Percentiles rank a stretch among this genome's conserved stretches.
Conservation (phyloP, 1,284 basidiomycete genomes). For the Malassezia dermatis region DNA sequence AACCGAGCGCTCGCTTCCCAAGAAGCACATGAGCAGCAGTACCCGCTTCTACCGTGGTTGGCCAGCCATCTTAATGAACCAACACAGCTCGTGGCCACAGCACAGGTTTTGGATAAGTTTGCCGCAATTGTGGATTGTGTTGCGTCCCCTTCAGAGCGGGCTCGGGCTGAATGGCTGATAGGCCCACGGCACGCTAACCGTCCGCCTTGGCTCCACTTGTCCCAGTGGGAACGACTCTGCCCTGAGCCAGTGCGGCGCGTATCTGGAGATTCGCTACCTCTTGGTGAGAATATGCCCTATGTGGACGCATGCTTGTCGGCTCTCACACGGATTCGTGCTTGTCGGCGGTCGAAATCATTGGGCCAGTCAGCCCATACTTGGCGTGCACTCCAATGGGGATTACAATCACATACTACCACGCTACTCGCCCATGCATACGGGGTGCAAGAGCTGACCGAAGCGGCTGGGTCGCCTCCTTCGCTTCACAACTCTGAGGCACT, state of each 20-base stretch:
- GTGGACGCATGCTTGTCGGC: neutral
- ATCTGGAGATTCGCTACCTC: neutral
- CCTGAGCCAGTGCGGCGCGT: neutral
- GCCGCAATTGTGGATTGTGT: constrained; percentile 4
- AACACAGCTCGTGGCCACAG: constrained; percentile 7
- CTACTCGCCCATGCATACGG: constrained; percentile 11
- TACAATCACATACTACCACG: constrained; percentile 1
- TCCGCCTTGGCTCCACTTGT: neutral
- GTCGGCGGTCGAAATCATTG: constrained; percentile 6
- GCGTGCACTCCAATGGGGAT: constrained; percentile 12
- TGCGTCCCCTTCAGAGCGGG: constrained; percentile 2
- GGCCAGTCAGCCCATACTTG: constrained; percentile 16
- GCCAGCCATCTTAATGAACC: neutral
- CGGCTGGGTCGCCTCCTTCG: neutral
- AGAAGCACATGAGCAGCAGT: neutral
- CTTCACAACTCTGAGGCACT: neutral
- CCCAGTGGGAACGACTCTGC: neutral
- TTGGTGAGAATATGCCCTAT: neutral
- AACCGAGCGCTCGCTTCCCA: constrained; percentile 11
- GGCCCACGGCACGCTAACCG: neutral
- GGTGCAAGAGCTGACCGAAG: constrained; percentile 4
- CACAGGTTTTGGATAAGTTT: constrained; percentile 10
- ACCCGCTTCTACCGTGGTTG: neutral
- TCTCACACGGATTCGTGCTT: neutral
- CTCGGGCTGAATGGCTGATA: constrained; percentile 7